Evolutionary conservation across 805 yeast genomes (phyloP).

Genomic region (Yamadazyma takamatsuzukensis): DNA sequence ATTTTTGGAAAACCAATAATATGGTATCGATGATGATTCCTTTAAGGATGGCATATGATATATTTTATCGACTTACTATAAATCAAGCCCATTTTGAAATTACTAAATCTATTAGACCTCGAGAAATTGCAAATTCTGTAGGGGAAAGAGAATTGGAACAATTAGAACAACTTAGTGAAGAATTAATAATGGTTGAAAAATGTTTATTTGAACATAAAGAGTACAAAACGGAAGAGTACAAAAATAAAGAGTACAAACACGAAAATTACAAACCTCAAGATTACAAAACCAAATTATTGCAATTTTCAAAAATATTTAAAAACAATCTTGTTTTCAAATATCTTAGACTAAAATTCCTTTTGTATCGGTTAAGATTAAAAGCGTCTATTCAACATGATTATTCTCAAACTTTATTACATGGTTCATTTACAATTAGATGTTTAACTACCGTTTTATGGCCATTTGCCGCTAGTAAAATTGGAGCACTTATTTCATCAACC

Average conservation of each 20-base stretch:
- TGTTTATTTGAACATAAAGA: too few relatives aligned
- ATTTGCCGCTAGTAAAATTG: conserved; percentile 30
- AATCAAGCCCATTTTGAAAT: conserved; percentile 31
- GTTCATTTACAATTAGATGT: conserved; percentile 22
- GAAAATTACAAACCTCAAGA: conserved; percentile 1
- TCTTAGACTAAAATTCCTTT: conserved; percentile 9
- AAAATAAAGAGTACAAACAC: too few relatives aligned
- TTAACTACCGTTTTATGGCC: conserved; percentile 41
- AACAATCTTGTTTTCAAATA: conserved; percentile 7
- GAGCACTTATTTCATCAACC: conserved; percentile 20
- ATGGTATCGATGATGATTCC: conserved; percentile 35
- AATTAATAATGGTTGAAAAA: too few relatives aligned
- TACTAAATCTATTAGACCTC: conserved; percentile 24
- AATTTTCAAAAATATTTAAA: too few relatives aligned
- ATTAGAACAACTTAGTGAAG: too few relatives aligned
- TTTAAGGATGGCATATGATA: conserved; percentile 33
- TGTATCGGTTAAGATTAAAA: conserved; percentile 20
- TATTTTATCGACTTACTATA: conserved; percentile 27
- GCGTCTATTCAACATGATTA: conserved; percentile 36
- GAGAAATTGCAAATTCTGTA: conserved; percentile 31
- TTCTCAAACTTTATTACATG: conserved; percentile 19
- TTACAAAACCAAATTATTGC: too few relatives aligned
- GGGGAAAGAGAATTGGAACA: conserved; percentile 17
- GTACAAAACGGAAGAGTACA: too few relatives aligned
- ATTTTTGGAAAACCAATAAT: conserved; percentile 26